Evolutionary conservation across 495 filamentous ascomycete genomes (phyloP), one percentile per base, ranked within the genome.

Genomic region (Astrocystis sublimbata): DNA sequence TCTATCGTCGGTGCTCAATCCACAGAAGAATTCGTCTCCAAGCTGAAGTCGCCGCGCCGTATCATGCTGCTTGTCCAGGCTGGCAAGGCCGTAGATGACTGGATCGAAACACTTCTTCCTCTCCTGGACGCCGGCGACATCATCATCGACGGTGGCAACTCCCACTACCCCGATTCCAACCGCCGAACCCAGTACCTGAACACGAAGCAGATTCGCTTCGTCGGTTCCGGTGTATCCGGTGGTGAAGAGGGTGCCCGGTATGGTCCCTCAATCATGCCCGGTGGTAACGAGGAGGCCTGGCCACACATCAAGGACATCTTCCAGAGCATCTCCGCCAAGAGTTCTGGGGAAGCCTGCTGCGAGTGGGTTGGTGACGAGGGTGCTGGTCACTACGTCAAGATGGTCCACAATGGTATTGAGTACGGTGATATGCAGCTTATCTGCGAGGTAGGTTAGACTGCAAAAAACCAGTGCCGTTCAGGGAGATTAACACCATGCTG

Each of bases 391-490:
- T 98, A 97, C 84, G 93, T 98, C 82, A 98, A 98, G 89, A 98
- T 98, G 96, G 94, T 98, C 61, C 94, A 98, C 88, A 98, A 98
- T 78, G 94, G 94, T 85, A 98, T 98, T 73, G 94, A 98, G 81
- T 98, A 98, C 75, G 94, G 94, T 88, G 94, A 98, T 79, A 98
- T 98, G 94, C 94, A 98, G 85, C 83, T 98, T 75, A 98, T 98
- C 78, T 96, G 90, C 79, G 94, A 98, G 89, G 94, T 97, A 77
- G 46, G 82, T 65, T 21, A 15, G 15, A 13, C 43, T 5, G 2
- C 46, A 57, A 46, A 35, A 23, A 40, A 12, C 19, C n/a, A 38
- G 36, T 17, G 40, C 13, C 4, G 17, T 35, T 23, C 53, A 59
- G 53, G 62, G 58, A 19, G 35, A 58, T 43, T 62, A 24, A 54